These are phyloP conservation scores for Aspergillus heteromorphus DNA, from an alignment of 495 filamentous ascomycete species.

Conservation along the genomic window DNA sequence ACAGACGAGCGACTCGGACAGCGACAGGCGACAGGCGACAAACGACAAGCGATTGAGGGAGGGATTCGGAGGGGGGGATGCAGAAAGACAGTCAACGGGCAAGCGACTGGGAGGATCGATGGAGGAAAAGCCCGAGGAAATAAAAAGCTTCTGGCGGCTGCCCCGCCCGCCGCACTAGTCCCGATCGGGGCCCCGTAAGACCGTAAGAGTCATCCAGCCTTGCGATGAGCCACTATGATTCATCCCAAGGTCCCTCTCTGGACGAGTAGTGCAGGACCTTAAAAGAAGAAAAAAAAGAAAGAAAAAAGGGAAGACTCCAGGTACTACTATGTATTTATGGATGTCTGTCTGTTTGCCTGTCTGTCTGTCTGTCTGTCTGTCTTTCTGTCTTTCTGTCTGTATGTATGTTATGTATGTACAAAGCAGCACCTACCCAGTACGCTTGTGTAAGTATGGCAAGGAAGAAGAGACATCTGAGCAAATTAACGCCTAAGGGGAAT, in stretches of 20 bases:
- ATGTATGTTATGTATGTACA: no score
- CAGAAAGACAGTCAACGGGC: neutral
- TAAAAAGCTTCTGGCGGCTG: constrained; percentile 10
- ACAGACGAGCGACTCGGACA: neutral
- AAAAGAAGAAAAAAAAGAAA: no score
- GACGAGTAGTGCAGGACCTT: neutral
- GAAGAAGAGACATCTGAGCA: neutral
- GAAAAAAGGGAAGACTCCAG: no score
- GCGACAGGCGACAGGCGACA: neutral
- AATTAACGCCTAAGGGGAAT: constrained; percentile 4
- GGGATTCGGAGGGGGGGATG: neutral
- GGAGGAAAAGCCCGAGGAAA: constrained; percentile 9
- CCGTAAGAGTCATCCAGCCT: constrained; percentile 7
- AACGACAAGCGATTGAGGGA: neutral
- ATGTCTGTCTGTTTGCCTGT: no score
- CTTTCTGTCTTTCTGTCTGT: no score
- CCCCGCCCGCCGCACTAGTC: constrained; percentile 15
- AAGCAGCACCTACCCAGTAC: neutral
- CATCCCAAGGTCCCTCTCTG: neutral
- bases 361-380: no score
- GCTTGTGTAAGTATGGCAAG: neutral
- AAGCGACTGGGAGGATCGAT: neutral
- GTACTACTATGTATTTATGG: no score
- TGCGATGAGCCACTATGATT: constrained; percentile 12
- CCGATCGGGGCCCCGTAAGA: constrained; percentile 14